Conservation (phyloP, 23 red algal species). For the Gracilaria caudata region DNA sequence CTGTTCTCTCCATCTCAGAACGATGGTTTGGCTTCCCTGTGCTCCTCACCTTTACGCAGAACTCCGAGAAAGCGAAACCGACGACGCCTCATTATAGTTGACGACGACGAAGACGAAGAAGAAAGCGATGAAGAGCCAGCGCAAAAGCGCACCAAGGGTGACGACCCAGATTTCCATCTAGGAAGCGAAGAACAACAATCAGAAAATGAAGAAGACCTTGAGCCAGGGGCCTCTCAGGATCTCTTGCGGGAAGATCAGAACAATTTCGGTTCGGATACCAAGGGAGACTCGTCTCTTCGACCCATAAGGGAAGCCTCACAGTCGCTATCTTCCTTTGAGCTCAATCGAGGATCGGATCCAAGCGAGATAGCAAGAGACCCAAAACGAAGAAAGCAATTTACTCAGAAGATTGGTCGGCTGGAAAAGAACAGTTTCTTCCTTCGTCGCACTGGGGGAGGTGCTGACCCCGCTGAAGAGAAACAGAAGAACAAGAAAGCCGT, state of each 20-base stretch:
- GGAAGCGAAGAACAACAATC: conserved; percentile 1
- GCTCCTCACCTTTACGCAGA: background rate
- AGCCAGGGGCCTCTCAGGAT: conserved; percentile 32
- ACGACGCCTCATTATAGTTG: background rate
- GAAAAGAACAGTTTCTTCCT: conserved; percentile 63
- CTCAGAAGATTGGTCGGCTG: conserved; percentile 58
- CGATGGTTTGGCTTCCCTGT: background rate
- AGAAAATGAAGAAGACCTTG: conserved; percentile 35
- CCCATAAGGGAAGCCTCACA: background rate
- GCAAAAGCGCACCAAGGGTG: background rate
- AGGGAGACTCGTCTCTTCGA: background rate
- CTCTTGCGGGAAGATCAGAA: background rate
- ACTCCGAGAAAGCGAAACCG: conserved; percentile 12
- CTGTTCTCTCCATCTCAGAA: conserved; percentile 17
- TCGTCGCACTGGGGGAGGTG: conserved; percentile 37
- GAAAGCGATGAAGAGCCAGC: conserved; percentile 16
- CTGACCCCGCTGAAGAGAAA: conserved; percentile 9
- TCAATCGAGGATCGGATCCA: background rate
- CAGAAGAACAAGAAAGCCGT: background rate
- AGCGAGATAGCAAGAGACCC: conserved; percentile 30
- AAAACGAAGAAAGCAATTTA: conserved; percentile 56
- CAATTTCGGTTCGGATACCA: background rate
- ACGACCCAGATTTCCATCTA: conserved; percentile 45
- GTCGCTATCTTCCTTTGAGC: conserved; percentile 4
- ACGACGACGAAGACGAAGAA: conserved; percentile 21